Percentiles rank a stretch among this genome's conserved stretches.
phyloP scores from a whole-genome alignment of 495 filamentous ascomycete species.

The Penicillium parvum region DNA sequence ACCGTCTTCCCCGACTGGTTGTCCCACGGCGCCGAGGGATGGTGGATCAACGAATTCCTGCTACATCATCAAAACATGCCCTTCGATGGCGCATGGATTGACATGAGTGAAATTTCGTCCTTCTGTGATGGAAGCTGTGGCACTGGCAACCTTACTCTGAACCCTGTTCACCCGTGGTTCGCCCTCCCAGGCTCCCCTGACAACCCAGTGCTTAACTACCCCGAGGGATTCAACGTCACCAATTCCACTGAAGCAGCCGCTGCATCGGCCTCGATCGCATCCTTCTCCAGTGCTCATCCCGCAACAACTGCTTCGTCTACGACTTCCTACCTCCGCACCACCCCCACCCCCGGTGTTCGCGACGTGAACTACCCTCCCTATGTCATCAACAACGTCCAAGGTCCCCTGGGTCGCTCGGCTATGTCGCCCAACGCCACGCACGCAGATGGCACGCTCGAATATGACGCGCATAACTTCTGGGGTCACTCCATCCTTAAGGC shows the following conservation, averaged over 20 bases:
- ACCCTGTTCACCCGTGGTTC: constrained; percentile 7
- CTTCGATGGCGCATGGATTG: constrained; percentile 22
- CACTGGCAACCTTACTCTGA: neutral
- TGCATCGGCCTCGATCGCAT: neutral
- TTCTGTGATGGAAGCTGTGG: constrained; percentile 6
- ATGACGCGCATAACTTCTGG: constrained; percentile 23
- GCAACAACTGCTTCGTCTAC: neutral
- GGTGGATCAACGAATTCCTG: constrained; percentile 17
- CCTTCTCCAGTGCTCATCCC: constrained; percentile 7
- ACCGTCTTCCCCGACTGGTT: constrained; percentile 27
- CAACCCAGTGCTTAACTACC: neutral
- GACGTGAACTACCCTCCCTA: constrained; percentile 14
- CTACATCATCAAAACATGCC: neutral
- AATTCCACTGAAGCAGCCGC: neutral
- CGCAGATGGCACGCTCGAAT: constrained; percentile 10
- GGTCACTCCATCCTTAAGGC: neutral
- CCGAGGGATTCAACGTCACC: neutral
- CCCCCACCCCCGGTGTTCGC: constrained; percentile 6
- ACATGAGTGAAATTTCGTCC: constrained; percentile 24
- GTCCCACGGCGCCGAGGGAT: constrained; percentile 15
- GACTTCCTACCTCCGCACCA: neutral
- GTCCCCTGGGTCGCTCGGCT: constrained; percentile 12
- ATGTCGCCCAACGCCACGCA: constrained; percentile 12
- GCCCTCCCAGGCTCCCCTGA: constrained; percentile 17
- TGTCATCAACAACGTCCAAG: constrained; percentile 15